phyloP scores from a whole-genome alignment of 2,329 filamentous ascomycete genomes.

The Ustulina deusta region DNA sequence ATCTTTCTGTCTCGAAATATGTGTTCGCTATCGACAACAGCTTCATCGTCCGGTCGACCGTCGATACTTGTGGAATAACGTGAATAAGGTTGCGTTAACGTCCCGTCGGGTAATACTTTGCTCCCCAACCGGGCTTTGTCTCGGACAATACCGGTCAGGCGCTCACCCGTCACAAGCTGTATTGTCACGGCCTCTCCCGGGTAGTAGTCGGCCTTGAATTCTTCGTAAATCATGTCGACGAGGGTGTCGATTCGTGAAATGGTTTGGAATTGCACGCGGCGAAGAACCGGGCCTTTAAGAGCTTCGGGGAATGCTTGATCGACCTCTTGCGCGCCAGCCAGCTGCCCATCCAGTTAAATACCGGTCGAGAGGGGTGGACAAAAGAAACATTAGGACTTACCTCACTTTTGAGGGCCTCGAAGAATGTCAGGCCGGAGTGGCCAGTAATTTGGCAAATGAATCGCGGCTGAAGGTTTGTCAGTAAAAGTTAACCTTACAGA shows the following conservation, averaged over 20 bases:
- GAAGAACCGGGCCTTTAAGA: conserved; percentile 89
- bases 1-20: conserved; percentile 88
- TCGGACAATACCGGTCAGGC: conserved; percentile 78
- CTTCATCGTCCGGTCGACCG: conserved; percentile 76
- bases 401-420: conserved; percentile 92
- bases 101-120: conserved; percentile 74
- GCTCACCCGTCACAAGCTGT: conserved; percentile 74
- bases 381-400: conserved; percentile 62
- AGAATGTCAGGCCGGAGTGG: conserved; percentile 90
- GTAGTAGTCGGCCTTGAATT: conserved; percentile 91
- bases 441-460: conserved; percentile 98
- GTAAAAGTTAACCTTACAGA: background rate
- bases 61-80: conserved; percentile 84
- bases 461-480: conserved; percentile 68
- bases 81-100: conserved; percentile 76
- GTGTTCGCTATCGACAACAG: conserved; percentile 82
- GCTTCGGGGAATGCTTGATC: conserved; percentile 92
- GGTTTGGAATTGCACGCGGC: conserved; percentile 90
- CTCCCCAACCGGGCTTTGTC: conserved; percentile 85
- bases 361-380: conserved; percentile 5
- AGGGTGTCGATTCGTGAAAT: conserved; percentile 88
- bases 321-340: conserved; percentile 85
- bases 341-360: conserved; percentile 59
- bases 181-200: conserved; percentile 87
- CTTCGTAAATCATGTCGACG: conserved; percentile 75